Conservation (phyloP, 2,329 filamentous ascomycete genomes). For the Pseudopithomyces maydicus region DNA sequence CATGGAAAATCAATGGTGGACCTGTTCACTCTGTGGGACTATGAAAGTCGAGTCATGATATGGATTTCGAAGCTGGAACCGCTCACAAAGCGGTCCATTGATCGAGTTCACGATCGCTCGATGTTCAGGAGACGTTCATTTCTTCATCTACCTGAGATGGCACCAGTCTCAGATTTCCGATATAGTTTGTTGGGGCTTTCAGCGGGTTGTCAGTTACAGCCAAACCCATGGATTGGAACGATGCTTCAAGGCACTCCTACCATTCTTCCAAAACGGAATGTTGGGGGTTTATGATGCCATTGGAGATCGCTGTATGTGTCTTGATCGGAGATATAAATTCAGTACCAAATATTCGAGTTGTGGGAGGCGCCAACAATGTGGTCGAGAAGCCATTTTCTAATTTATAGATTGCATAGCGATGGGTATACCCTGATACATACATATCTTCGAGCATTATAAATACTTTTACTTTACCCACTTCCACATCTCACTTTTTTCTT, state of each 20-base stretch:
- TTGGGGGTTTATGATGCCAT: no score
- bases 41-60: slow-evolving; percentile 56
- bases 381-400: no score
- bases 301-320: background rate
- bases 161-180: background rate
- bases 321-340: background rate
- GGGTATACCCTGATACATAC: no score
- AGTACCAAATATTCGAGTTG: no score
- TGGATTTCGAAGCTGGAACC: background rate
- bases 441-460: background rate
- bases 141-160: background rate
- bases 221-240: no score
- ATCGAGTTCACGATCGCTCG: background rate
- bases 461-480: background rate
- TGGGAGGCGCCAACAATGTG: no score
- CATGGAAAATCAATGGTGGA: slow-evolving; percentile 70
- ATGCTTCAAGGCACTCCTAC: no score
- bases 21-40: slow-evolving; percentile 62
- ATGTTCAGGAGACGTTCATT: background rate
- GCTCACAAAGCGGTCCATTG: background rate
- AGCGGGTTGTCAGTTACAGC: no score
- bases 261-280: no score
- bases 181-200: no score
- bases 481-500: background rate
- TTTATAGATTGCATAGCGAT: background rate